Evolutionary conservation across 2,329 filamentous ascomycete species (phyloP), one percentile per base, ranked within the genome.

Genomic region (Alternaria solani): DNA sequence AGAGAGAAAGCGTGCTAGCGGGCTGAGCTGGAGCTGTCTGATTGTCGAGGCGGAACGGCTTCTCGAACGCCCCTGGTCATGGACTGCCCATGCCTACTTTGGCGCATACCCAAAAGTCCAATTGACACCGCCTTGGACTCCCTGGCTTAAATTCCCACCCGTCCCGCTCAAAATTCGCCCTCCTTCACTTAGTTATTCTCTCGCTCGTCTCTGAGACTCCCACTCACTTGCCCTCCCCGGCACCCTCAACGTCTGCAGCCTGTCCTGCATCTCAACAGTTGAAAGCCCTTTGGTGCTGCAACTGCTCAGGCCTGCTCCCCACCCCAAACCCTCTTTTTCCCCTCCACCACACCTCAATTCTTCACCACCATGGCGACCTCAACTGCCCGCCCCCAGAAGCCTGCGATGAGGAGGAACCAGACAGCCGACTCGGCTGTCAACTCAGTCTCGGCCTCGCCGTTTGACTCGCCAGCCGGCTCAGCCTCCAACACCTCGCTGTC

Each of bases 401-500:
- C 79, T 39, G 74, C 77, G 63, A 67, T 81, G 65, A 77, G 75
- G 72, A 79, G 82, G 66, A 81, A 80, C 57, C 66, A 78, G 63
- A 84, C 86, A 60, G 77, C 83, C 62, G 84, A 86, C 57, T 86
- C 87, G 20, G 76, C 82, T 41, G 79, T 81, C 65, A 85, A 81
- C 74, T 88, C 87, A 5, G 79, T 81, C 60, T 80, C 82, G 39
- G 81, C 80, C 61, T 88, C 87, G 25, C 87, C 87, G 36, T 76
- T 82, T 63, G 86, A 88, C 67, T 88, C 87, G 61, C 87, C 87
- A 48, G 82, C 81, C 52, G 84, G 84, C 42, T 90, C 94, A 26
- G 84, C 86, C 47, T 98, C 95, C 7, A 92, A 91, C 39, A 97
- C 94, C 4, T 98, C 95, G 4, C 87, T 98, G 64, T 97, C 94